Percentiles rank a stretch among this genome's conserved stretches.
phyloP scores from a whole-genome alignment of 805 yeast species.

The Barnettozyma siamensis region DNA sequence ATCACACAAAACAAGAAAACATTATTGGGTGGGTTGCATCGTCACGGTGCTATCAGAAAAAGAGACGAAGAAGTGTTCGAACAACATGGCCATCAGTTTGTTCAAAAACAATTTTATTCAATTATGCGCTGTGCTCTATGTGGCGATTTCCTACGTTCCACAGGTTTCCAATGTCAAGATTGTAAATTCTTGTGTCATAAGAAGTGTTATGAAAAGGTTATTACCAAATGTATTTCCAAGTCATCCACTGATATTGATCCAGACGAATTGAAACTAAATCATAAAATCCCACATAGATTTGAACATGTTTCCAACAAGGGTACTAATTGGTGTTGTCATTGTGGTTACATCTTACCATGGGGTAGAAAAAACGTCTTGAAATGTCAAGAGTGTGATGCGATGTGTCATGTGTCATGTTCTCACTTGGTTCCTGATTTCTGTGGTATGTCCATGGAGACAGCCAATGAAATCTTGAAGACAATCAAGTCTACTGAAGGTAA shows the following conservation, averaged over 20 bases:
- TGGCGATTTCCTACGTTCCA: conserved; percentile 86
- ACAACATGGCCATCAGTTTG: conserved; percentile 96
- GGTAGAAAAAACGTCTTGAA: conserved; percentile 89
- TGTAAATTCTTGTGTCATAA: conserved; percentile 77
- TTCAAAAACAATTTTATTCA: conserved; percentile 89
- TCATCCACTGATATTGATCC: conserved; percentile 63
- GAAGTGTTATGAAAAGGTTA: conserved; percentile 74
- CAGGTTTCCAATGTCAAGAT: conserved; percentile 84
- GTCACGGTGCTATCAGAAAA: conserved; percentile 97
- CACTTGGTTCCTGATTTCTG: conserved; percentile 97
- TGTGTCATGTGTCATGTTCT: conserved; percentile 90
- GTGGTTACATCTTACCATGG: conserved; percentile 95
- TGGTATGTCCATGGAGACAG: conserved; percentile 98
- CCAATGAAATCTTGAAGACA: conserved; percentile 79
- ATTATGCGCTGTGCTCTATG: conserved; percentile 97
- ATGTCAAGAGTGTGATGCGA: conserved; percentile 89
- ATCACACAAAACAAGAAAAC: conserved; percentile 40
- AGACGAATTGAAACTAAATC: conserved; percentile 81
- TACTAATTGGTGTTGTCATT: conserved; percentile 99
- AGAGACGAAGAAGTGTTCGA: conserved; percentile 84
- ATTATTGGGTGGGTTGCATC: conserved; percentile 63
- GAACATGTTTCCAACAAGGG: conserved; percentile 90
- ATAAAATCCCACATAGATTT: conserved; percentile 94
- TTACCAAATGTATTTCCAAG: conserved; percentile 77
- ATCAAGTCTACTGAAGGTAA: conserved; percentile 64